phyloP scores from a whole-genome alignment of 352 stramenopile genomes.

The Pythium utonaiense region DNA sequence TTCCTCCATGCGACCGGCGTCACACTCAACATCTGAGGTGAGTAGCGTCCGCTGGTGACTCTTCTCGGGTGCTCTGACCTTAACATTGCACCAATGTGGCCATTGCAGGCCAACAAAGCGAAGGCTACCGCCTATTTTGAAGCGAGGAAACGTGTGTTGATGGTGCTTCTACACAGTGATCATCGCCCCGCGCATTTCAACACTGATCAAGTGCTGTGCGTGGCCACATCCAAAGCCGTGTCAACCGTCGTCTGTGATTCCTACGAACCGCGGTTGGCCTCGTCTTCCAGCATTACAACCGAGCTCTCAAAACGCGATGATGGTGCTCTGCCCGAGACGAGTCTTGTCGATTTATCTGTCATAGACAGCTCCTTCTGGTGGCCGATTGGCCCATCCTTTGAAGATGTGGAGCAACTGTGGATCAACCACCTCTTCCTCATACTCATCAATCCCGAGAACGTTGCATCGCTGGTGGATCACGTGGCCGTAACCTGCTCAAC shows the following conservation, averaged over 20 bases:
- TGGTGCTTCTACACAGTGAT: constrained; percentile 53
- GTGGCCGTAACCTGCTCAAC: constrained; percentile 69
- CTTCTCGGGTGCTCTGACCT: background rate
- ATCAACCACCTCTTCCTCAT: constrained; percentile 67
- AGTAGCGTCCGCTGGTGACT: background rate
- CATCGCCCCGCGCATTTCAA: constrained; percentile 49
- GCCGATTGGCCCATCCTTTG: constrained; percentile 42
- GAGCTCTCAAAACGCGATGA: constrained; percentile 43
- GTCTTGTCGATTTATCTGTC: constrained; percentile 71
- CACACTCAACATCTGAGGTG: constrained; percentile 46
- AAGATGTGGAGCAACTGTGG: constrained; percentile 50
- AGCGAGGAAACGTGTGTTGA: constrained; percentile 44
- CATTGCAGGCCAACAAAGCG: constrained; percentile 32
- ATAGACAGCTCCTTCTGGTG: constrained; percentile 80
- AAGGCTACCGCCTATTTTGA: constrained; percentile 66
- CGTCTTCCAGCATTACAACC: constrained; percentile 8
- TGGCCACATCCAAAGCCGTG: constrained; percentile 50
- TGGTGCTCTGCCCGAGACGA: constrained; percentile 64
- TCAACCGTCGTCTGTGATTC: constrained; percentile 75
- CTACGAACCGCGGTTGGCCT: constrained; percentile 52
- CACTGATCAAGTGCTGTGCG: constrained; percentile 35
- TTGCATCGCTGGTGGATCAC: constrained; percentile 66
- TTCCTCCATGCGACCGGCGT: constrained; percentile 59
- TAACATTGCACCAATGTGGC: background rate
- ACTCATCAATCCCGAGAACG: constrained; percentile 59